Evolutionary conservation across 148 eudicot species (phyloP).

Genomic region (Rhododendron ovatum): DNA sequence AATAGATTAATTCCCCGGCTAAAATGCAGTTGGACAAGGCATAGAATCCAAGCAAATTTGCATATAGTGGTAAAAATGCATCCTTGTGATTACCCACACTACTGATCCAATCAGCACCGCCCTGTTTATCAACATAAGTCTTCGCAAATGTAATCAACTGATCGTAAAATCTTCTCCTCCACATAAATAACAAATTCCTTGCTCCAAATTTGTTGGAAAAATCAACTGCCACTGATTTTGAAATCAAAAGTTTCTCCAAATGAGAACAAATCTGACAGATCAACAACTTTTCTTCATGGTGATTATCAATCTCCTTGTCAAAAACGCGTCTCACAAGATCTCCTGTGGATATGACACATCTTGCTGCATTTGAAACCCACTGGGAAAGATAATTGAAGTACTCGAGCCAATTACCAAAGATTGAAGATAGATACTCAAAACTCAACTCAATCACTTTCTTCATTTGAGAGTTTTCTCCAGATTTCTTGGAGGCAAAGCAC

Average conservation of each 20-base stretch:
- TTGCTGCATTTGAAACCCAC: constrained; percentile 57
- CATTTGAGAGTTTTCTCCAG: constrained; percentile 48
- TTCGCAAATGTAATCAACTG: constrained; percentile 47
- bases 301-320: constrained; percentile 92
- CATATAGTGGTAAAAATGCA: constrained; percentile 81
- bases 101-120: constrained; percentile 65
- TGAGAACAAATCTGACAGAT: constrained; percentile 78
- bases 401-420: constrained; percentile 66
- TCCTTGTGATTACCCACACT: constrained; percentile 92
- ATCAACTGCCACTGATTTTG: constrained; percentile 21
- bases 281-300: constrained; percentile 86
- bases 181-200: constrained; percentile 26
- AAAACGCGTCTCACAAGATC: constrained; percentile 84
- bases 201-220: constrained; percentile 13
- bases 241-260: constrained; percentile 46
- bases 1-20: constrained; percentile 14
- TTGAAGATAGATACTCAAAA: constrained; percentile 60
- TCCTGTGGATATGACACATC: constrained; percentile 45
- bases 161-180: constrained; percentile 57
- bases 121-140: constrained; percentile 31
- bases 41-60: constrained; percentile 67
- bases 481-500: constrained; percentile 37
- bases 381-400: constrained; percentile 61
- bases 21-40: constrained; percentile 58
- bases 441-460: constrained; percentile 76